Evolutionary conservation across 306 rosid species (phyloP).

Genomic region (Cicer judaicum): DNA sequence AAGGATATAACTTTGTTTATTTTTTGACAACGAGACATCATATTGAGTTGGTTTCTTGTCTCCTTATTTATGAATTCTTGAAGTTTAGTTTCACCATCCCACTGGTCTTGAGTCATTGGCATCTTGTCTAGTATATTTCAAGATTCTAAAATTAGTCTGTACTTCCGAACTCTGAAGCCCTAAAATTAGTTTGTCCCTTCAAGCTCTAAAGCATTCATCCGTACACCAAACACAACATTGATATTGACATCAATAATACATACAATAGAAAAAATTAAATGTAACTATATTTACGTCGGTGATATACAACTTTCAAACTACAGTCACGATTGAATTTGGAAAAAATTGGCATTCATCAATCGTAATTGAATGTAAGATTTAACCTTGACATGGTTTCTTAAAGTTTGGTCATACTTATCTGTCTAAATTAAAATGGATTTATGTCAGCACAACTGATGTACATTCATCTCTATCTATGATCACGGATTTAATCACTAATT

Average conservation of each 20-base stretch:
- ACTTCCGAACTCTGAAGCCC: neutral
- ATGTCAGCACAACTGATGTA: neutral
- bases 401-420: conserved; percentile 1
- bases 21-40: conserved; percentile 13
- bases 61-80: conserved; percentile 19
- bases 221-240: too few species aligned
- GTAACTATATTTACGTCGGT: too few species aligned
- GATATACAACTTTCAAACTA: neutral
- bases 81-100: conserved; percentile 4
- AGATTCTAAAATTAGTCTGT: conserved; percentile 6
- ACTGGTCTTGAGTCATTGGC: conserved; percentile 4
- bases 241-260: too few species aligned
- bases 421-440: conserved; percentile 2
- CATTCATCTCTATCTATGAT: neutral
- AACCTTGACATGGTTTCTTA: neutral
- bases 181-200: neutral
- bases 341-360: neutral
- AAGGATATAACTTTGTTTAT: conserved; percentile 38
- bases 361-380: conserved; percentile 6
- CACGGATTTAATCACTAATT: neutral
- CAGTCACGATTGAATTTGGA: neutral
- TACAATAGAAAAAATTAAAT: too few species aligned
- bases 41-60: conserved; percentile 23
- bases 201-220: too few species aligned
- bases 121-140: conserved; percentile 2